phyloP scores from a whole-genome alignment of 768 basidiomycete species.

The Naganishia vishniacii region DNA sequence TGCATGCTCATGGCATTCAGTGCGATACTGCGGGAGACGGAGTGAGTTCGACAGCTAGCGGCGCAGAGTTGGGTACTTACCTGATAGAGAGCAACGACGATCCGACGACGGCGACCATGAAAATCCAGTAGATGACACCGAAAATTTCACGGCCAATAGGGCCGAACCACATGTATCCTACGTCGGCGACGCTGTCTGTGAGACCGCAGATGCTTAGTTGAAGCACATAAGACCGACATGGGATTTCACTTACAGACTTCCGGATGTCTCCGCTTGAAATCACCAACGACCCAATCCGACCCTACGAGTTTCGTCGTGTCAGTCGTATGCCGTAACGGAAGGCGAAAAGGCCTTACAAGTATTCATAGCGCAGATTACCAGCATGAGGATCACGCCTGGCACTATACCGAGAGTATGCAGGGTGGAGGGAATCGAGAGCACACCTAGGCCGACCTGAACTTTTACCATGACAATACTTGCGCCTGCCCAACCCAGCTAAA shows the following conservation, averaged over 20 bases:
- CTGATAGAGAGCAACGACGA: slow-evolving; percentile 41
- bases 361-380: slow-evolving; percentile 16
- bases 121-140: slow-evolving; percentile 34
- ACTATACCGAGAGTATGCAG: slow-evolving; percentile 35
- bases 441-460: slow-evolving; percentile 40
- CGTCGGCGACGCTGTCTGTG: slow-evolving; percentile 26
- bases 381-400: slow-evolving; percentile 31
- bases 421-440: slow-evolving; percentile 37
- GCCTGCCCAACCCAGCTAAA: slow-evolving; percentile 32
- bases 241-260: slow-evolving; percentile 30
- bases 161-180: slow-evolving; percentile 35
- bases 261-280: slow-evolving; percentile 42
- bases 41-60: background rate
- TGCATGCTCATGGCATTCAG: slow-evolving; percentile 32
- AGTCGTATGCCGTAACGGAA: no score
- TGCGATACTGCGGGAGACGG: background rate
- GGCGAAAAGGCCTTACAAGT: no score
- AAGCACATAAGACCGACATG: no score
- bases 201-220: background rate
- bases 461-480: slow-evolving; percentile 40
- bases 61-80: background rate
- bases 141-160: slow-evolving; percentile 35
- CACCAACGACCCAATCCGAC: slow-evolving; percentile 21
- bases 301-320: no score
- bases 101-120: slow-evolving; percentile 37